Base-by-base conservation (phyloP, 306 rosid species). In the Coriaria nepalensis region DNA sequence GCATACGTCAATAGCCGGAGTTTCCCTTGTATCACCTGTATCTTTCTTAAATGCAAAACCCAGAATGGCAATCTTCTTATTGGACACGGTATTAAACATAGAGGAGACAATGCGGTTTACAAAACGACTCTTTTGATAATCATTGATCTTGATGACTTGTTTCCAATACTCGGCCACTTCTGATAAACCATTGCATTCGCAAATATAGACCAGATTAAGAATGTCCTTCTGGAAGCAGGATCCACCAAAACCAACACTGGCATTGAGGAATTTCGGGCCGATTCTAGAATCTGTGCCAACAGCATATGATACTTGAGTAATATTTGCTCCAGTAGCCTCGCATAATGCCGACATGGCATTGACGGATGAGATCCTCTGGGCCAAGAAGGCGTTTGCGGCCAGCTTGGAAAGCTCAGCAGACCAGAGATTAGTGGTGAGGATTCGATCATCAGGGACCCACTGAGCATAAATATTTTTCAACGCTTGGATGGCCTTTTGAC, bases 91-190 rank as follows among this genome's bases (percentile, higher is more conserved):
- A 87, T 87, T 87, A 13, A 87, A 87, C 96, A 87, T 87, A 4
- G 96, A 87, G 6, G 96, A 42, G 8, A 87, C 96, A 0, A 82
- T 84, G 15, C 96, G 86, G 72, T 87, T 87, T 49, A 87, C 94
- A 35, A 87, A 87, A 11, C 96, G 96, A 34, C 56, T 75, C 78
- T 87, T 87, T 77, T 87, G 96, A 50, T 87, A 87, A 48, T 87
- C 96, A 2, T 87, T 87, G 50, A 87, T 78, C 94, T 82, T 82
- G 77, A 87, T 82, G 36, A 87, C 94, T 62, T 87, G 96, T 68
- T 87, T 87, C 96, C 96, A 87, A 75, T 87, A 87, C 72, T 87
- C 96, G 0, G 96, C 96, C 43, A 87, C 96, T 70, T 87, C 94
- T 10, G 96, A 92, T 43, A 87, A 83, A 59, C 94, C 96, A 69